These are phyloP conservation scores for Trichosanthes truncata DNA, from an alignment of 306 rosid genomes.

Conservation along the genomic window DNA sequence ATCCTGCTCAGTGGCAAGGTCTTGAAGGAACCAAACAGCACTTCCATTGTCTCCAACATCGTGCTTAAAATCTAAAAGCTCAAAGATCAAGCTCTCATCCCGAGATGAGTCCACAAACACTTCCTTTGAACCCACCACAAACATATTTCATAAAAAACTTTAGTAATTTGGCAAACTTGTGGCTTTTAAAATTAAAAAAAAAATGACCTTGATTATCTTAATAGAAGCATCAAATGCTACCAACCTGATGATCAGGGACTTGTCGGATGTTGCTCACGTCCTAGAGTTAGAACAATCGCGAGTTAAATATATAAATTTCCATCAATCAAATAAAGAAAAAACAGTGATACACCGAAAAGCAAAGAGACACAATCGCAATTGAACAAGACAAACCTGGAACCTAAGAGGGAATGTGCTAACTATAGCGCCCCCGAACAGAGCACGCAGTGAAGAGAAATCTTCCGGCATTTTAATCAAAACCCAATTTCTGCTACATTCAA, in stretches of 20 bases:
- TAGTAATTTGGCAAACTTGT: background rate
- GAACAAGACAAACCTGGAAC: slow-evolving; percentile 42
- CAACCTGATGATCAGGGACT: slow-evolving; percentile 89
- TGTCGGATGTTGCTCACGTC: slow-evolving; percentile 69
- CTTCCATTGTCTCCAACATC: slow-evolving; percentile 68
- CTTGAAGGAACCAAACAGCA: slow-evolving; percentile 88
- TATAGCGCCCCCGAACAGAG: slow-evolving; percentile 61
- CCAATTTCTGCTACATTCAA: background rate
- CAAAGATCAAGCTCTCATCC: slow-evolving; percentile 79
- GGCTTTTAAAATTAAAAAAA: no score
- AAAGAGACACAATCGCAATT: background rate
- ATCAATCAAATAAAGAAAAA: background rate
- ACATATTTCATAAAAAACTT: background rate
- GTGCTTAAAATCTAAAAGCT: slow-evolving; percentile 57
- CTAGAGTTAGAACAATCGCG: slow-evolving; percentile 21
- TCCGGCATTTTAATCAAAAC: slow-evolving; percentile 27
- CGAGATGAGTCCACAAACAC: slow-evolving; percentile 63
- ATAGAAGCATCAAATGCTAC: background rate
- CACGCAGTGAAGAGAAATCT: slow-evolving; percentile 31
- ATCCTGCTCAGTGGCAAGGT: slow-evolving; percentile 75
- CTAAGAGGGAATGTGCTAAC: slow-evolving; percentile 53
- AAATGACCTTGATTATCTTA: background rate
- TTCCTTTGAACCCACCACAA: slow-evolving; percentile 34
- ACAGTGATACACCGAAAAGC: background rate
- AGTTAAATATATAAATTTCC: background rate